Conservation (phyloP, 148 eudicot species). For the Chenopodium suecicum region DNA sequence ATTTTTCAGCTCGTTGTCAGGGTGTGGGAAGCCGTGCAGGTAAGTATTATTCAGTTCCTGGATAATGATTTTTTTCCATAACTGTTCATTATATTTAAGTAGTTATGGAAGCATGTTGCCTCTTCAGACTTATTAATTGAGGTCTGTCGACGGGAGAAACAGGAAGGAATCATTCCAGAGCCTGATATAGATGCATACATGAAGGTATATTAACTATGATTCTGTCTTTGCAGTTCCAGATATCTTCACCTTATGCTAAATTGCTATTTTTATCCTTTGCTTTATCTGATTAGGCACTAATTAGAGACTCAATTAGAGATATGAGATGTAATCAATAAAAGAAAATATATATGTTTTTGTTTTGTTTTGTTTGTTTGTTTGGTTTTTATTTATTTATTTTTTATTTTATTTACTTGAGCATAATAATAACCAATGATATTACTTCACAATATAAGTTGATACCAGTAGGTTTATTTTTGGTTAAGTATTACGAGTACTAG, state of each 20-base stretch:
- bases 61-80: not conserved
- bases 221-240: not conserved
- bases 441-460: no score
- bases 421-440: no score
- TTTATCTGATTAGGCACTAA: not conserved
- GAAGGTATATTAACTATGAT: constrained; percentile 51
- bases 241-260: not conserved
- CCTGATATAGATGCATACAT: constrained; percentile 71
- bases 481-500: no score
- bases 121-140: constrained; percentile 51
- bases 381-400: no score
- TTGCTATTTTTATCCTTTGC: not conserved
- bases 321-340: no score
- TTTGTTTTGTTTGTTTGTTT: no score
- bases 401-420: no score
- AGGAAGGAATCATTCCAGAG: constrained; percentile 71
- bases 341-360: no score
- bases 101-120: not conserved
- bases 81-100: not conserved
- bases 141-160: constrained; percentile 73
- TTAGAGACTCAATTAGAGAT: no score
- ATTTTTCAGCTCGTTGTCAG: constrained; percentile 77
- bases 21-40: constrained; percentile 81
- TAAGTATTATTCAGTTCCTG: constrained; percentile 13
- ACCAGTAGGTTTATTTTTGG: no score